phyloP scores from a whole-genome alignment of 768 basidiomycete genomes.

The Xanthoconium stramineum region DNA sequence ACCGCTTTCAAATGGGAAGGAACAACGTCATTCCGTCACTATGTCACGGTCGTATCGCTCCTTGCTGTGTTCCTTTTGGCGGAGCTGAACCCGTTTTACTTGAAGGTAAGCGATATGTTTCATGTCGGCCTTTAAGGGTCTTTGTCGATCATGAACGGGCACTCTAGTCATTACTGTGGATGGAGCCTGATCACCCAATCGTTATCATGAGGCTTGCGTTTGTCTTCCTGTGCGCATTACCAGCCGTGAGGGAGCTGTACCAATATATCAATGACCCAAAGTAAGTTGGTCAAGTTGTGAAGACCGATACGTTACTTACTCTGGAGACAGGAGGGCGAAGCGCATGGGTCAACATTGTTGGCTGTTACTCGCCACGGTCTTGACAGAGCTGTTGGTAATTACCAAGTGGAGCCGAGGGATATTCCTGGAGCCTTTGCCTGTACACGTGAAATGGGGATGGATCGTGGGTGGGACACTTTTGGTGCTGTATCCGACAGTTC shows the following conservation, averaged over 20 bases:
- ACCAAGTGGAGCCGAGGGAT: constrained; percentile 78
- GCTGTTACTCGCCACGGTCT: constrained; percentile 81
- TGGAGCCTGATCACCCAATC: constrained; percentile 88
- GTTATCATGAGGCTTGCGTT: constrained; percentile 68
- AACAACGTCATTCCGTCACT: constrained; percentile 73
- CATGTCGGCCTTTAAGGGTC: constrained; percentile 18
- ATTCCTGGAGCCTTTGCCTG: constrained; percentile 63
- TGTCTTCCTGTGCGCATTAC: constrained; percentile 83
- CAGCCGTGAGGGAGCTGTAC: constrained; percentile 79
- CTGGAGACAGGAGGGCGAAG: constrained; percentile 59
- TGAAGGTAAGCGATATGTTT: constrained; percentile 54
- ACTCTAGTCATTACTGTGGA: constrained; percentile 57
- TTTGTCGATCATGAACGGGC: constrained; percentile 36
- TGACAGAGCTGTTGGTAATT: constrained; percentile 78
- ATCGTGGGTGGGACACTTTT: constrained; percentile 54
- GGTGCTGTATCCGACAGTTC: constrained; percentile 63
- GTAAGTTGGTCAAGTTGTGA: constrained; percentile 38
- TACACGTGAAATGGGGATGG: constrained; percentile 64
- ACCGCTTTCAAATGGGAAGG: constrained; percentile 86
- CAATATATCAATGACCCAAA: constrained; percentile 82
- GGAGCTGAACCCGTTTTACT: constrained; percentile 84
- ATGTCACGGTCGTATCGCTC: constrained; percentile 69
- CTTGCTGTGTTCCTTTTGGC: constrained; percentile 79
- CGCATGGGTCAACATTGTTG: constrained; percentile 90
- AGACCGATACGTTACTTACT: background rate